phyloP scores from a whole-genome alignment of 306 rosid genomes.

The Malus sieversii region DNA sequence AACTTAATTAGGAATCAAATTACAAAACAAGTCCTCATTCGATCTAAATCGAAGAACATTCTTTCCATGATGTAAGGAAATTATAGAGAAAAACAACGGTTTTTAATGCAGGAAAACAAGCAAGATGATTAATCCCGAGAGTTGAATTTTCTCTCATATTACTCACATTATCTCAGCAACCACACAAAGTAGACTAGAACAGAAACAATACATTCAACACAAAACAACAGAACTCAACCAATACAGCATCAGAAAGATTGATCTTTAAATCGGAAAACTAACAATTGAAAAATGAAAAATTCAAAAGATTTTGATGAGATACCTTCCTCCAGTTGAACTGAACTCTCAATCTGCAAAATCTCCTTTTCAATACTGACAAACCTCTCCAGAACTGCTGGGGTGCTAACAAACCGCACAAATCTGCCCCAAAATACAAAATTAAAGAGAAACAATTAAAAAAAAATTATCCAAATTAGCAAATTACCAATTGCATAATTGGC shows the following conservation, averaged over 20 bases:
- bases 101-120: background rate
- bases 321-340: conserved; percentile 39
- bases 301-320: background rate
- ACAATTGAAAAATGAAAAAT: background rate
- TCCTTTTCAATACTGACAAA: conserved; percentile 54
- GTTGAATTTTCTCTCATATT: background rate
- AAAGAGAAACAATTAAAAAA: background rate
- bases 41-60: background rate
- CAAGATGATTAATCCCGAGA: background rate
- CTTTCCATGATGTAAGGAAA: background rate
- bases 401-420: conserved; percentile 69
- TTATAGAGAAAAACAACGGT: background rate
- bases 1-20: no score
- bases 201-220: background rate
- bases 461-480: background rate
- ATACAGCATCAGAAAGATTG: background rate
- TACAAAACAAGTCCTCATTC: background rate
- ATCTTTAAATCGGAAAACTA: background rate
- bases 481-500: background rate
- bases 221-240: background rate
- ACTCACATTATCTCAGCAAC: background rate
- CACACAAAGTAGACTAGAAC: background rate
- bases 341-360: conserved; percentile 51
- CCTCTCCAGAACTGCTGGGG: conserved; percentile 65
- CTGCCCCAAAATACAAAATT: conserved; percentile 11